Conservation (phyloP, 1,139 yeast species). For the Pichia sp. region DNA sequence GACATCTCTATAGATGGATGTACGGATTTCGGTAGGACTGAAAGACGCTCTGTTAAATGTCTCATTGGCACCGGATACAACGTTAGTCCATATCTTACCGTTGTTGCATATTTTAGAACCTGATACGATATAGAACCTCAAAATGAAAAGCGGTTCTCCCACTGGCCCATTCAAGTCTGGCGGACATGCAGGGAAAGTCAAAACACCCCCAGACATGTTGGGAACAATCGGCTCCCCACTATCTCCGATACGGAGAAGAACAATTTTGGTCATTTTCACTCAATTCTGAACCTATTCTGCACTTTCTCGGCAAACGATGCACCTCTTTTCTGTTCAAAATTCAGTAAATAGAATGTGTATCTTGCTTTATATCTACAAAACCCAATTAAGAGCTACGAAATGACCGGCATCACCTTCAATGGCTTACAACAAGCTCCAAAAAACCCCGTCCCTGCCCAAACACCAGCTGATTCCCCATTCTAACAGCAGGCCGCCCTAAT, state of each 20-base stretch:
- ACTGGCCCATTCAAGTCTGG: constrained; percentile 36
- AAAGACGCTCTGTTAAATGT: constrained; percentile 55
- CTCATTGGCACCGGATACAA: constrained; percentile 45
- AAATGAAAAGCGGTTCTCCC: constrained; percentile 47
- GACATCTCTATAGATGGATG: constrained; percentile 57
- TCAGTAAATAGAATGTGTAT: too few species aligned
- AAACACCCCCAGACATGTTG: constrained; percentile 48
- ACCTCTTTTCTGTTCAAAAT: background rate
- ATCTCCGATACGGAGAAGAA: constrained; percentile 51
- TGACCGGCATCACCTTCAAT: background rate
- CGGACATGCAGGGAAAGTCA: constrained; percentile 59
- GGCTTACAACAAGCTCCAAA: background rate
- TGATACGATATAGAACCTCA: constrained; percentile 67
- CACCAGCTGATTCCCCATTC: background rate
- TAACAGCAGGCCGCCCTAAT: background rate
- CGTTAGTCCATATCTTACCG: constrained; percentile 70
- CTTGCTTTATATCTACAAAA: too few species aligned
- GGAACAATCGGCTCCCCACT: constrained; percentile 52
- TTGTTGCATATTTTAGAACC: constrained; percentile 70
- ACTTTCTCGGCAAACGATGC: background rate
- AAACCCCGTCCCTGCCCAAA: background rate
- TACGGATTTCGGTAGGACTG: constrained; percentile 42
- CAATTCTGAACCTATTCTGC: background rate
- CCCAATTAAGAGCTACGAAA: background rate
- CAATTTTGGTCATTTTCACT: constrained; percentile 29